Base-by-base conservation (phyloP, 140 eudicot genomes). In the Anethum foeniculum region DNA sequence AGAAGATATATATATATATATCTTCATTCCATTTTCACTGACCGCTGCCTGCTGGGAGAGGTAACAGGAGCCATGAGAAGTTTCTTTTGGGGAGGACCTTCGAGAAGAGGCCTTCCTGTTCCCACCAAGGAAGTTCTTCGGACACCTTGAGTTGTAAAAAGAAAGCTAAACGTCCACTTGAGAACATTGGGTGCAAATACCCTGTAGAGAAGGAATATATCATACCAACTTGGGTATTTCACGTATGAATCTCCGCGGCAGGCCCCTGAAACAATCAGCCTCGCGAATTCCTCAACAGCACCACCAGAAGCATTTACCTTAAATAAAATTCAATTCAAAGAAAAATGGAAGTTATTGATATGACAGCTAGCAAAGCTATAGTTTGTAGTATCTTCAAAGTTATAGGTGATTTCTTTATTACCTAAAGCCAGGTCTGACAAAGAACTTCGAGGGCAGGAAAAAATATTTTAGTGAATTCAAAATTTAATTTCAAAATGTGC, bases 161-260 rank as follows among this genome's bases (percentile, higher is more conserved):
- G 93, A 52, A 95, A 49, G 39, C 89, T 88, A 75, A 92, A 89
- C 3, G 98, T 92, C 97, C 98, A 94, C 19, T 84, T 81, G 62
- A 95, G 81, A 46, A 95, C 89, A 80, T 90, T 90, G 0, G 99
- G 99, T 30, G 97, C 95, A 77, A 92, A 95, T 2, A 85, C 91
- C 90, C 91, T 89, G 81, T 90, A 95, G 23, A 95, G 60, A 47
- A 90, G 89, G 83, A 95, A 95, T 44, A 89, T 82, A 28, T 95
- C 92, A 77, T 90, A 89, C 99, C 97, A 95, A 49, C 95, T 95
- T 0, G 99, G 99, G 82, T 81, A 92, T 77, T 89, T 95, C 79
- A 95, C 97, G 6, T 92, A 84, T 19, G 95, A 87, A 32, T 84
- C 90, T 32, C 99, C 99, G n/a, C 96, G 82, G 75, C 93, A 87